phyloP scores from a whole-genome alignment of 192 early-diverging fungal species.

The Thamnidium elegans region DNA sequence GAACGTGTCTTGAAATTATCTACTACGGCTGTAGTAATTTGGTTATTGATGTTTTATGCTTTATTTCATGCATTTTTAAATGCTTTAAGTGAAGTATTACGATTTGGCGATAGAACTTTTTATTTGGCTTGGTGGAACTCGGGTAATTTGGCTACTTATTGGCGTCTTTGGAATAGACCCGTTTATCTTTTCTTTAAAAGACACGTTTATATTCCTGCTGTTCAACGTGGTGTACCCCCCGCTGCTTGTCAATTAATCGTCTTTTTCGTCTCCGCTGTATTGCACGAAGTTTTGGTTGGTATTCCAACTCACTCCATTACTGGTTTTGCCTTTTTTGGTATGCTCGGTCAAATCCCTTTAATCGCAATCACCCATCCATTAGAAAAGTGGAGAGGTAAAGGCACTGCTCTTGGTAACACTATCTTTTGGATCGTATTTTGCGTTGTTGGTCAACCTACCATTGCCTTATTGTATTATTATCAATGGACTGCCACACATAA shows the following conservation, averaged over 20 bases:
- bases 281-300: conserved; percentile 87
- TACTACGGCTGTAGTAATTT: conserved; percentile 70
- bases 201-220: conserved; percentile 81
- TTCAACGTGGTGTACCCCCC: conserved; percentile 62
- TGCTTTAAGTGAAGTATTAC: conserved; percentile 74
- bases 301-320: conserved; percentile 76
- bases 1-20: conserved; percentile 89
- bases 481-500: conserved; percentile 49
- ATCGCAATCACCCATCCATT: conserved; percentile 67
- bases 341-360: conserved; percentile 76
- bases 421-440: conserved; percentile 82
- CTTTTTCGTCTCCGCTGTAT: conserved; percentile 78
- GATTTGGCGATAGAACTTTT: conserved; percentile 86
- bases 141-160: conserved; percentile 73
- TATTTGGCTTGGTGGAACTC: conserved; percentile 93
- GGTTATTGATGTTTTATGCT: conserved; percentile 89
- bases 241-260: conserved; percentile 58
- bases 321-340: conserved; percentile 81
- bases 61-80: conserved; percentile 83
- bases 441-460: conserved; percentile 75
- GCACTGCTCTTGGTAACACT: conserved; percentile 68
- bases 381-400: conserved; percentile 66
- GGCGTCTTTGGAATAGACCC: conserved; percentile 90
- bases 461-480: conserved; percentile 72
- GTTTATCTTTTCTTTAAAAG: conserved; percentile 87